Evolutionary conservation across 208 protist genomes (phyloP).

Genomic region (Tritrichomonas foetus): DNA sequence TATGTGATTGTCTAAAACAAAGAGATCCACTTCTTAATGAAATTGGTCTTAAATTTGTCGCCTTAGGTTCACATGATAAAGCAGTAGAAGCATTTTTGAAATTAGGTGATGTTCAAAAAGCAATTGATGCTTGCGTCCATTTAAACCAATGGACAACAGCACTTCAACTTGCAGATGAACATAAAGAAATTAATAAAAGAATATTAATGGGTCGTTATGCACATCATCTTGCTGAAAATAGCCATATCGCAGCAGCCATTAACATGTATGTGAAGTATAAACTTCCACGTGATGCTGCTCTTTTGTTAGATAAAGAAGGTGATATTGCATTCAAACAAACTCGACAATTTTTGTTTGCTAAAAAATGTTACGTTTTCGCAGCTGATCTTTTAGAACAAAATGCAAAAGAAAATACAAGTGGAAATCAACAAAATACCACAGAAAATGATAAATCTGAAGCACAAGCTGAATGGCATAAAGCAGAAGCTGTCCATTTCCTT

Average conservation of each 20-base stretch:
- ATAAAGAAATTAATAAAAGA: not conserved
- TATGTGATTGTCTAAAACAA: not conserved
- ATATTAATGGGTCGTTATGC: not conserved
- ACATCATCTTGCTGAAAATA: not conserved
- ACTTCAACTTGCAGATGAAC: not conserved
- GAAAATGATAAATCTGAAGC: too few relatives aligned
- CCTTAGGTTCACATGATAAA: not conserved
- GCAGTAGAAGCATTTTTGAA: not conserved
- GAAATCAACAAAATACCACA: too few relatives aligned
- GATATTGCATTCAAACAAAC: not conserved
- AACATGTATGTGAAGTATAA: slow-evolving; percentile 16
- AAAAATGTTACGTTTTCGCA: not conserved
- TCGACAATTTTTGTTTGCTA: not conserved
- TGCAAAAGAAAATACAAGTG: too few relatives aligned
- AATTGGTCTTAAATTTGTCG: not conserved
- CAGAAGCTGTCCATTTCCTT: slow-evolving; percentile 7
- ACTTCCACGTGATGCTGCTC: not conserved
- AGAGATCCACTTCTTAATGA: not conserved
- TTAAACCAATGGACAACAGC: not conserved
- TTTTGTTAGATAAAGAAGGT: not conserved
- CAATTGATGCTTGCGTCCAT: not conserved
- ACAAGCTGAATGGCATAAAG: slow-evolving; percentile 28
- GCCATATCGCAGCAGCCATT: not conserved
- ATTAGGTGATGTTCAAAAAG: not conserved
- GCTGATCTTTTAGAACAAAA: not conserved